Evolutionary conservation across 176 grass and related monocot species (phyloP).

Genomic region (Lolium rigidum): DNA sequence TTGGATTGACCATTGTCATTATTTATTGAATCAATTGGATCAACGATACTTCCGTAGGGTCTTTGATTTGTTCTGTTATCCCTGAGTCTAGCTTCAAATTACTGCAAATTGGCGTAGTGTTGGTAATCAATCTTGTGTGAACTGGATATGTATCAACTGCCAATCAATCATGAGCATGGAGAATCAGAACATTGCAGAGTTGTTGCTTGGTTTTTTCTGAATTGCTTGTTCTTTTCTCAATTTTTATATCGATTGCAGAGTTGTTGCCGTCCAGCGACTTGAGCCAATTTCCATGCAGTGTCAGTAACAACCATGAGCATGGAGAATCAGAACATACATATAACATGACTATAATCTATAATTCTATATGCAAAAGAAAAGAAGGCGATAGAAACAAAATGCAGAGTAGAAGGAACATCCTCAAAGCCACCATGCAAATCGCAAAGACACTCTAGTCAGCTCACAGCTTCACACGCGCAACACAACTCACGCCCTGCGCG

Average conservation of each 20-base stretch:
- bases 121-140: background rate
- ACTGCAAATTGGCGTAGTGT: background rate
- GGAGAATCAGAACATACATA: background rate
- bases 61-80: background rate
- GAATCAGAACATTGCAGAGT: too few relatives aligned
- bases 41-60: background rate
- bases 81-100: background rate
- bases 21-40: background rate
- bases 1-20: background rate
- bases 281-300: background rate
- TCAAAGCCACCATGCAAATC: background rate
- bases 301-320: background rate
- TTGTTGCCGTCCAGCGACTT: background rate
- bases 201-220: too few relatives aligned
- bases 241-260: background rate
- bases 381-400: background rate
- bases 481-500: slow-evolving; percentile 43
- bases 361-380: background rate
- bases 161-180: too few relatives aligned
- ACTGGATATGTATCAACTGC: background rate
- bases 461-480: slow-evolving; percentile 8
- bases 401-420: too few relatives aligned
- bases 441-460: background rate
- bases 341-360: background rate
- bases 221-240: too few relatives aligned